Base-by-base conservation (phyloP, 192 early-diverging fungal species). In the Geranomyces michiganensis region DNA sequence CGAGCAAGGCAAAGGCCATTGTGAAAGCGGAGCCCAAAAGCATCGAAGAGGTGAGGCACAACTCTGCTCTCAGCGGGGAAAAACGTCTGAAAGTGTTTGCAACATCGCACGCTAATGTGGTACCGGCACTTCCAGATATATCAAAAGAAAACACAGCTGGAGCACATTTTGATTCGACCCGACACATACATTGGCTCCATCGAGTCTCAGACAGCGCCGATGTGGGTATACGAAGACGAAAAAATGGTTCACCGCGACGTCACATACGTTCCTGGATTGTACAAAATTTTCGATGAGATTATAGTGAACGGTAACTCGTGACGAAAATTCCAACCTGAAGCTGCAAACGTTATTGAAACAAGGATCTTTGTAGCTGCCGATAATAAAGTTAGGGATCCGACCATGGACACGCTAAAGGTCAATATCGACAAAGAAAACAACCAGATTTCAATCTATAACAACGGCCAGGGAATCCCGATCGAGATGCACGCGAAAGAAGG, bases 201-300 rank as follows among this genome's bases (percentile, higher is more conserved):
- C 24, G 95, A 98, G 76, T 82, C 86, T 53, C 87, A 90, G 55
- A 86, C 90, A n/a, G 80, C 83, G 47, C 76, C 85, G 24, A 83
- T 96, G 84, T 99, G 97, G 97, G 87, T 98, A 1, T 92, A 89
- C 65, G 90, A 96, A 64, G 76, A 81, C 14, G 81, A 84, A 74
- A 71, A 22, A 84, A 89, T 77, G 83, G 78, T 61, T 9, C 82
- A 87, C 59, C 85, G 90, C 55, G 76, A 86, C 13, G 86, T 94
- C 31, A 88, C 68, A 0, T 92, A 88, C 79, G 93, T 93, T 3
- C 84, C 84, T 41, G 97, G 96, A 55, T 73, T 99, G 21, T 98
- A 96, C 81, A 99, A 99, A 77, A 99, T 99, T 69, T 92, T 97
- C 44, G 97, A 99, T 75, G 97, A 99, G 78, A 97, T 99, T 68